Evolutionary conservation across 148 eudicot species (phyloP).

Genomic region (Cornus florida): DNA sequence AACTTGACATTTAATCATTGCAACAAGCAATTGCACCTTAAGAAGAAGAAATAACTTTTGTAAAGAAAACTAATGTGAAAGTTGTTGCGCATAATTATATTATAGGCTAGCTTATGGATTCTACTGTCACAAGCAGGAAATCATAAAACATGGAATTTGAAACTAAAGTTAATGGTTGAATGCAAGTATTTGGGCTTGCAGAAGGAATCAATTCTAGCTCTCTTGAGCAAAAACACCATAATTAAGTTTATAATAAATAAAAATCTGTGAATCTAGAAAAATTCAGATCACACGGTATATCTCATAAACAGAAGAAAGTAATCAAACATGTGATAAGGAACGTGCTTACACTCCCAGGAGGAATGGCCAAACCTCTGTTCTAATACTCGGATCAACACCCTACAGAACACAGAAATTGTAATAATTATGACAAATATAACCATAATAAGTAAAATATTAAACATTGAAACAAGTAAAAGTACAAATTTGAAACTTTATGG

Average conservation of each 20-base stretch:
- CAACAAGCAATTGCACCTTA: too few species aligned
- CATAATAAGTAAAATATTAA: too few species aligned
- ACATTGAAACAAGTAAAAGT: too few species aligned
- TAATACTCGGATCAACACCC: constrained; percentile 91
- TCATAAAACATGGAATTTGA: not conserved
- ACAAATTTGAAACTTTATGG: not conserved
- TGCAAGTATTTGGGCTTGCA: too few species aligned
- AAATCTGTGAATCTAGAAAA: not conserved
- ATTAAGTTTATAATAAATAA: not conserved
- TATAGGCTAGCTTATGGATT: not conserved
- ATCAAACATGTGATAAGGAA: constrained; percentile 3
- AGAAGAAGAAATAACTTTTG: too few species aligned
- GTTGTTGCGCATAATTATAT: too few species aligned
- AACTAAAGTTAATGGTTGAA: not conserved
- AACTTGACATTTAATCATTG: too few species aligned
- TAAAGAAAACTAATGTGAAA: too few species aligned
- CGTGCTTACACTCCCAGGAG: constrained; percentile 96
- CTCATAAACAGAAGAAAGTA: not conserved
- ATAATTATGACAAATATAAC: not conserved
- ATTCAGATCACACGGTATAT: not conserved
- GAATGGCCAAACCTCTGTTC: constrained; percentile 98
- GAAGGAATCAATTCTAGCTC: not conserved
- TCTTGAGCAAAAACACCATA: not conserved
- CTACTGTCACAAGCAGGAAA: not conserved
- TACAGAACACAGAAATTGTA: constrained; percentile 27